Percentiles rank a stretch among this genome's conserved stretches.
Evolutionary conservation across 768 basidiomycete genomes (phyloP).

Genomic region (Antrodiella citrinella): DNA sequence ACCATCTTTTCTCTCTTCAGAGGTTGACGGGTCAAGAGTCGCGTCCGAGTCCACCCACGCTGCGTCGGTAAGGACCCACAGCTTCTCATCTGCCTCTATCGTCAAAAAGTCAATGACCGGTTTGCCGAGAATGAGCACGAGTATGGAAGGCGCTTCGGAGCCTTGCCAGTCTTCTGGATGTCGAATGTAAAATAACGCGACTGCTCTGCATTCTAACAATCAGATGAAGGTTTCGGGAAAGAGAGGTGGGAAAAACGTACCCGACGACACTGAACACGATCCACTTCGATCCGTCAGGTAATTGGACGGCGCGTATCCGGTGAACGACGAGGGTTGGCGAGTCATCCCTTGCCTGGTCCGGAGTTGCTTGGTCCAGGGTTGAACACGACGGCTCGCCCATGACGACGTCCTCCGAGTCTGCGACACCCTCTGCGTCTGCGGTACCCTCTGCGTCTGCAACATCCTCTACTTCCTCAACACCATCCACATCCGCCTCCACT

Average conservation of each 20-base stretch:
- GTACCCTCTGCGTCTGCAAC: constrained; percentile 19
- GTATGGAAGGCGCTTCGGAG: constrained; percentile 8
- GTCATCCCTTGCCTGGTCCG: constrained; percentile 11
- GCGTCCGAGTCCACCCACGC: constrained; percentile 23
- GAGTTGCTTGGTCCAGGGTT: constrained; percentile 6
- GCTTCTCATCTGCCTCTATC: constrained; percentile 20
- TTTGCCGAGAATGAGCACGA: constrained; percentile 39
- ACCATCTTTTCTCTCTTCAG: not conserved
- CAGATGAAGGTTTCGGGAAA: not conserved
- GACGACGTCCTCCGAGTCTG: not conserved
- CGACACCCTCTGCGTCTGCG: constrained; percentile 3
- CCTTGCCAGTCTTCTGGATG: constrained; percentile 13
- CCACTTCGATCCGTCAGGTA: constrained; percentile 25
- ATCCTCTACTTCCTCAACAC: constrained; percentile 24
- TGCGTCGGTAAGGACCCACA: constrained; percentile 46
- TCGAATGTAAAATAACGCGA: constrained; percentile 53
- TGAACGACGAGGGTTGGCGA: constrained; percentile 44
- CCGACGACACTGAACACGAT: constrained; percentile 68
- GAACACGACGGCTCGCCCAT: not conserved
- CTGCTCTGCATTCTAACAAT: constrained; percentile 14
- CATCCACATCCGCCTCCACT: constrained; percentile 20
- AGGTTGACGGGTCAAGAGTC: no score
- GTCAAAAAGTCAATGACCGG: constrained; percentile 57
- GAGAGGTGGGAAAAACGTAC: constrained; percentile 32
- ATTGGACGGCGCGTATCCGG: constrained; percentile 41